Evolutionary conservation across 306 rosid genomes (phyloP), one percentile per base, ranked within the genome.

Genomic region (Prosopis cineraria): DNA sequence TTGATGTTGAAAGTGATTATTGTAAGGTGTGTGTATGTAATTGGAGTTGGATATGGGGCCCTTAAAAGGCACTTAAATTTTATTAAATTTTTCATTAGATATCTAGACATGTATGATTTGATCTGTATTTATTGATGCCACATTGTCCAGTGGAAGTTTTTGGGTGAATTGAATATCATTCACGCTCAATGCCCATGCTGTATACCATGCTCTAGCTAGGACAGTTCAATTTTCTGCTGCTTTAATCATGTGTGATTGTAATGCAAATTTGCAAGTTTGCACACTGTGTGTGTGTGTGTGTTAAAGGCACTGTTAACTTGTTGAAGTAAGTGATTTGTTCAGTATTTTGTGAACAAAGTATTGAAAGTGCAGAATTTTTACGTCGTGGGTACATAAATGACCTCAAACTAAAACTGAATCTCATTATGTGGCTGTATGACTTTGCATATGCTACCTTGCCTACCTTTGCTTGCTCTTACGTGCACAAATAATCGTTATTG

Each of bases 401-500:
- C 29, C 29, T 20, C 7, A 22, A 25, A 56, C 12, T 24, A n/a
- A n/a, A n/a, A n/a, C n/a, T n/a, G 63, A 25, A 8, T 25, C 59
- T 52, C 13, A 20, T 24, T 17, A 56, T 56, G n/a, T n/a, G n/a
- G n/a, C n/a, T n/a, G n/a, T n/a, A n/a, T n/a, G n/a, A n/a, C n/a
- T n/a, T n/a, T n/a, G n/a, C n/a, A n/a, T n/a, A n/a, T n/a, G n/a
- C n/a, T n/a, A n/a, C n/a, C n/a, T n/a, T n/a, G 27, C 11, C 7
- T 58, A 27, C 37, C 37, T 60, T 60, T 60, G 39, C 40, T 60
- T 60, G 67, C 40, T 7, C 67, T 53, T 60, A 14, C 67, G 9
- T 60, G 67, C 27, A 34, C 43, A 63, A 63, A 59, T 60, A n/a
- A n/a, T n/a, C n/a, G n/a, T n/a, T n/a, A n/a, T n/a, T 37, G 20